phyloP scores from a whole-genome alignment of 2,329 filamentous ascomycete species.

The Bretziella fagacearum region DNA sequence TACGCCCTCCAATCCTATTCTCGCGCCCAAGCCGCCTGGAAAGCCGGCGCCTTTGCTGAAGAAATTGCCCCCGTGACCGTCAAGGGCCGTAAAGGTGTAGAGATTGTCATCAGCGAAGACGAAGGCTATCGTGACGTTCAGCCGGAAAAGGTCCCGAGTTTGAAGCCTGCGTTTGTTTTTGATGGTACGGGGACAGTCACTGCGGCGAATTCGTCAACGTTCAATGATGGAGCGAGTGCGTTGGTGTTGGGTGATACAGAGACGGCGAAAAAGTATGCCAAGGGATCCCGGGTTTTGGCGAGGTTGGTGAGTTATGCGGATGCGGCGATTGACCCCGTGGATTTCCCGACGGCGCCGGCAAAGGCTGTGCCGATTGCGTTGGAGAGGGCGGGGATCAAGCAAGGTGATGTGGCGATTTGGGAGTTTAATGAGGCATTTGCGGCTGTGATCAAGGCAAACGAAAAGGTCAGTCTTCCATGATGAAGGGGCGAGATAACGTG shows the following conservation, averaged over 20 bases:
- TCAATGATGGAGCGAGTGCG: conserved; percentile 89
- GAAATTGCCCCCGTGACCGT: conserved; percentile 83
- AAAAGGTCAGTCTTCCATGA: conserved; percentile 54
- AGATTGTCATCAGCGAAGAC: conserved; percentile 60
- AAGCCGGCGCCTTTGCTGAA: conserved; percentile 62
- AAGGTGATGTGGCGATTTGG: conserved; percentile 86
- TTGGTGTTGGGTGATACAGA: conserved; percentile 70
- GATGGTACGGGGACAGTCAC: conserved; percentile 82
- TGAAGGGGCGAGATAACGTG: too few species aligned
- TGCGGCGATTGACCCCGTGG: conserved; percentile 75
- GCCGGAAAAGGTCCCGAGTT: conserved; percentile 63
- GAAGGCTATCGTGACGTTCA: conserved; percentile 83
- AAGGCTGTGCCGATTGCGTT: conserved; percentile 85
- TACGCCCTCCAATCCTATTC: conserved; percentile 83
- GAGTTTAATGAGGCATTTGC: conserved; percentile 99
- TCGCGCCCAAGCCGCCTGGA: conserved; percentile 81
- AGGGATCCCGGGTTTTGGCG: conserved; percentile 66
- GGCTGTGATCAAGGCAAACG: conserved; percentile 84
- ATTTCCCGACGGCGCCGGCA: conserved; percentile 85
- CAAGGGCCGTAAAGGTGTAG: conserved; percentile 61
- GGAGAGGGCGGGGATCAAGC: conserved; percentile 72
- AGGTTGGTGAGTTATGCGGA: conserved; percentile 74
- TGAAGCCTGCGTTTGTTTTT: conserved; percentile 82
- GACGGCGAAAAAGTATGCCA: conserved; percentile 63
- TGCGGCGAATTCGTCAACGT: conserved; percentile 80